Conservation (phyloP, 371 early-diverging fungal species). For the Mucor sp. region DNA sequence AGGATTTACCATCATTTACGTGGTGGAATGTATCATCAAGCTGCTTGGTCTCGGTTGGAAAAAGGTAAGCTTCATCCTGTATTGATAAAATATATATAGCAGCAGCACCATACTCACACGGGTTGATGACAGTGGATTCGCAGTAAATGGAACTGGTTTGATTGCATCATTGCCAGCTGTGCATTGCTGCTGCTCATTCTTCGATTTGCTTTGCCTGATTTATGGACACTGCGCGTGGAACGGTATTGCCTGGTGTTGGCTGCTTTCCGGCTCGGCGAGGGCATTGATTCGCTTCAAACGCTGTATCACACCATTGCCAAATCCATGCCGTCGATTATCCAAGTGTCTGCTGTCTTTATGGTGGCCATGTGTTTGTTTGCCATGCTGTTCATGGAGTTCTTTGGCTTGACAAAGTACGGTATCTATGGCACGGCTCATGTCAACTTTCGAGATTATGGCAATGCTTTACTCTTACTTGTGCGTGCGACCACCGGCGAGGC, state of each 20-base stretch:
- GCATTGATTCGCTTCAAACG: slow-evolving; percentile 57
- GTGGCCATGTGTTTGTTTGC: slow-evolving; percentile 60
- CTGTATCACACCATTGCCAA: slow-evolving; percentile 56
- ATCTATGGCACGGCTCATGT: slow-evolving; percentile 41
- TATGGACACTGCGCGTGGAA: slow-evolving; percentile 54
- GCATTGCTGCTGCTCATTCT: slow-evolving; percentile 47
- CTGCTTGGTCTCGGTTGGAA: slow-evolving; percentile 54
- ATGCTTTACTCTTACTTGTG: slow-evolving; percentile 56
- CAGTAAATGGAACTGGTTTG: slow-evolving; percentile 63
- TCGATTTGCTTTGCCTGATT: slow-evolving; percentile 50
- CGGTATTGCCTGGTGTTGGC: slow-evolving; percentile 56
- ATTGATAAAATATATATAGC: too few species aligned
- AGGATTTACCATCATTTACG: slow-evolving; percentile 46
- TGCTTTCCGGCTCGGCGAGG: slow-evolving; percentile 61
- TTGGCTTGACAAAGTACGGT: slow-evolving; percentile 62
- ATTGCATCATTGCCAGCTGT: slow-evolving; percentile 44
- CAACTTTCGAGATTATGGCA: slow-evolving; percentile 60
- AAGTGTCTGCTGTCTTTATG: slow-evolving; percentile 62
- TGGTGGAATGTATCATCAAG: slow-evolving; percentile 51
- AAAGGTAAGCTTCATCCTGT: slow-evolving; percentile 53
- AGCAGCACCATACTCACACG: too few species aligned
- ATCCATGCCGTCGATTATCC: slow-evolving; percentile 54
- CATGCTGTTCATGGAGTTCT: slow-evolving; percentile 62
- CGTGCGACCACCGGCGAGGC: slow-evolving; percentile 63
- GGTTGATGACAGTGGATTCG: slow-evolving; percentile 46